Conservation (phyloP, 495 filamentous ascomycete genomes). For the Penicillium desertorum region DNA sequence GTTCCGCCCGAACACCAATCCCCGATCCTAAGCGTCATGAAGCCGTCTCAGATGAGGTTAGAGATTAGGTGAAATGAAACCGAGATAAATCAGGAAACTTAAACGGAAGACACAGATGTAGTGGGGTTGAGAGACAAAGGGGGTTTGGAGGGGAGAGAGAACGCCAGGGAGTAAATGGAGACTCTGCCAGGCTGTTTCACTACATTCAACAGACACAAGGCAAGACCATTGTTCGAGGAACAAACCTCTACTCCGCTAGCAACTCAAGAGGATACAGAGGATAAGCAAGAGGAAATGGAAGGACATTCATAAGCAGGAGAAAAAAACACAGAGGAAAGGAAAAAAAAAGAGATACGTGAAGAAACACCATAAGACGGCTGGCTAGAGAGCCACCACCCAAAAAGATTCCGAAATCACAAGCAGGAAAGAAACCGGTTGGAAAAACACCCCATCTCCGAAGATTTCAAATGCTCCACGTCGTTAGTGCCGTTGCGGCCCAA, state of each 20-base stretch:
- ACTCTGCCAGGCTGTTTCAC: slow-evolving; percentile 24
- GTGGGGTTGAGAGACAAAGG: slow-evolving; percentile 15
- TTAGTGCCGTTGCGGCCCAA: slow-evolving; percentile 59
- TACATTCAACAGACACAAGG: slow-evolving; percentile 25
- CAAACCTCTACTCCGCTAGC: slow-evolving; percentile 17
- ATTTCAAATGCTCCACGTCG: slow-evolving; percentile 42
- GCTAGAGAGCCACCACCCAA: slow-evolving; percentile 32
- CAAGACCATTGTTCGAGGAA: slow-evolving; percentile 6
- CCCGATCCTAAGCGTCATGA: slow-evolving; percentile 32
- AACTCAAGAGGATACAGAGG: slow-evolving; percentile 20
- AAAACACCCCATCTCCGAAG: slow-evolving; percentile 45
- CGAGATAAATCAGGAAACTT: slow-evolving; percentile 29
- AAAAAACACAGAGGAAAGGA: slow-evolving; percentile 20
- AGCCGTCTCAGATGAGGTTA: slow-evolving; percentile 32
- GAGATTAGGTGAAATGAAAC: slow-evolving; percentile 37
- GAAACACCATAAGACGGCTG: slow-evolving; percentile 29
- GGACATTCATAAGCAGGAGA: slow-evolving; percentile 23
- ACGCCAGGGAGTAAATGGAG: slow-evolving; percentile 11
- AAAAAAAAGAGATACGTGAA: slow-evolving; percentile 22
- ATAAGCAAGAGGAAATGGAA: slow-evolving; percentile 13
- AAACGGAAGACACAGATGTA: slow-evolving; percentile 15
- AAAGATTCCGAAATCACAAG: slow-evolving; percentile 46
- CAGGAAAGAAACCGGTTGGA: slow-evolving; percentile 36
- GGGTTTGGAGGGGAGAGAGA: slow-evolving; percentile 8
- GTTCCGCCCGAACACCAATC: slow-evolving; percentile 38